Evolutionary conservation across 305 asterid species (phyloP), one percentile per base, ranked within the genome.

Genomic region (Rubia tinctorum): DNA sequence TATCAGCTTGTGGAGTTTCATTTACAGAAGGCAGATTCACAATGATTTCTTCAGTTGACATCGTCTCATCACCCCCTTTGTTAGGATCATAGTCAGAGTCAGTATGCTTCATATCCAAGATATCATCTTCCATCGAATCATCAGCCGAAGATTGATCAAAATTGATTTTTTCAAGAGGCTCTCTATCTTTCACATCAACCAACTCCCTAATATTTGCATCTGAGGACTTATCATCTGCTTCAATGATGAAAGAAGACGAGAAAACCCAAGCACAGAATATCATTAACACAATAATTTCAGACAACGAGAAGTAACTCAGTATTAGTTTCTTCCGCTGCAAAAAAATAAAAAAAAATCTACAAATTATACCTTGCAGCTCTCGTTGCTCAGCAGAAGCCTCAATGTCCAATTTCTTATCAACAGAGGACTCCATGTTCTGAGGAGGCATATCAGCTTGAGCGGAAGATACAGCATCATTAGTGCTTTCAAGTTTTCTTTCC

Each of bases 41-140:
- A 56, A 61, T 58, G 30, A 71, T 58, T 27, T 73, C 80, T 74
- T 79, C 71, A 45, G 47, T 37, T 71, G 59, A 49, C 59, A 74
- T 78, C 7, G 39, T 68, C 73, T 71, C 76, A 60, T 72, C 63
- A 56, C 71, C 59, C 72, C 65, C 71, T 68, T 73, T 59, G 42
- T 37, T 68, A 39, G 76, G 75, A 66, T 72, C 70, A 47, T 56
- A 71, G 12, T 76, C 77, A 58, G 77, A 73, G 14, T 77, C 84
- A 37, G 30, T 47, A 37, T 73, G 76, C 27, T 68, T 80, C 59
- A 73, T 30, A 55, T 80, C 81, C 51, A 73, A 63, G 12, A 66
- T 63, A 63, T 80, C 84, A 68, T 80, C 83, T 45, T 80, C 81
- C 79, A 73, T 77, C 51, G 82, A 79, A 64, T 76, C 84, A 80